A percentile compares a stretch with the other conserved stretches of the same genome.
phyloP scores from a whole-genome alignment of 176 grass and related monocot species.

The Bolboschoenus planiculmis region DNA sequence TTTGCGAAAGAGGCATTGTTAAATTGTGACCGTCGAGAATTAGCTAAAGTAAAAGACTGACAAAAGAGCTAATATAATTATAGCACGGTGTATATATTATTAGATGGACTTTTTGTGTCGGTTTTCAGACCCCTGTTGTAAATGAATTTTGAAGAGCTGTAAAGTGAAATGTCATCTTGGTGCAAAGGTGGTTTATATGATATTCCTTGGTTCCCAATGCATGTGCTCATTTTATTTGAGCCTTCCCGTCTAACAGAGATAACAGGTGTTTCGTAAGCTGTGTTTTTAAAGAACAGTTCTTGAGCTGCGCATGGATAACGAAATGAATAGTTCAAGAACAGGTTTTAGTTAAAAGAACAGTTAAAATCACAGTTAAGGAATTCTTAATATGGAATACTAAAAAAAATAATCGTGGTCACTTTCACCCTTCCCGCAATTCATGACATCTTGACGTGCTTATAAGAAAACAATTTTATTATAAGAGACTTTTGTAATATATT shows the following conservation, averaged over 20 bases:
- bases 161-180: background rate
- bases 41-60: background rate
- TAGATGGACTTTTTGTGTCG: background rate
- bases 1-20: background rate
- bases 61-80: conserved; percentile 1
- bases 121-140: background rate
- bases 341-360: no score
- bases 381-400: no score
- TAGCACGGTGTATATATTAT: conserved; percentile 9
- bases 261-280: background rate
- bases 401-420: background rate
- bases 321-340: no score
- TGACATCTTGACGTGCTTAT: background rate
- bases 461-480: background rate
- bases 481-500: no score
- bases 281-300: background rate
- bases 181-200: background rate
- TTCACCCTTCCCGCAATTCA: background rate
- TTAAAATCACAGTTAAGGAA: no score
- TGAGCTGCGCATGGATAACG: no score
- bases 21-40: conserved; percentile 1
- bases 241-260: background rate
- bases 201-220: background rate
- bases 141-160: conserved; percentile 20
- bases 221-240: background rate